Conservation (phyloP, 208 protist genomes). For the Trypanosomatidae sp. region DNA sequence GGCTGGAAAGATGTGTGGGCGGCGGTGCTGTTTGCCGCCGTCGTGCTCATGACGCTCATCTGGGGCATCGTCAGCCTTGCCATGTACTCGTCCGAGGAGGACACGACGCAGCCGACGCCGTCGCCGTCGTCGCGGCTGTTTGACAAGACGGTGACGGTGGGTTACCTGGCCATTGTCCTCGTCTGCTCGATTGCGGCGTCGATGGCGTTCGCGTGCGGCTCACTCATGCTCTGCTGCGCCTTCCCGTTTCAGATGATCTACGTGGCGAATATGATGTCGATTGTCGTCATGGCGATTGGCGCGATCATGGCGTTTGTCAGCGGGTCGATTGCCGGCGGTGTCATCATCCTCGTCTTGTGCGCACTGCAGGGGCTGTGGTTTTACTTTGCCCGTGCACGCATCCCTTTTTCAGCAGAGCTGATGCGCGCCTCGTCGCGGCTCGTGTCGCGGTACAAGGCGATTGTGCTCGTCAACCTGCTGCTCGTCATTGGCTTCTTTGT, state of each 20-base stretch:
- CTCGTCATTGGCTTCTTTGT: conserved; percentile 15
- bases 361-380: conserved; percentile 28
- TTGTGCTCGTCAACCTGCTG: conserved; percentile 28
- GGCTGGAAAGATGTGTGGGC: conserved; percentile 74
- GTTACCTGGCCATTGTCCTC: conserved; percentile 1
- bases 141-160: neutral
- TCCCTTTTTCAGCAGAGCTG: conserved; percentile 62
- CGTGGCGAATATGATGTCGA: conserved; percentile 28
- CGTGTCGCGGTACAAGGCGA: conserved; percentile 33
- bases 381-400: conserved; percentile 48
- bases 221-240: conserved; percentile 4
- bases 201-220: conserved; percentile 5
- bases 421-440: conserved; percentile 27
- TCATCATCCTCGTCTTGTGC: conserved; percentile 22
- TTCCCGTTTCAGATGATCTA: conserved; percentile 34
- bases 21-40: conserved; percentile 28
- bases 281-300: conserved; percentile 11
- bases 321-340: conserved; percentile 11
- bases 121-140: neutral
- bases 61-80: conserved; percentile 34
- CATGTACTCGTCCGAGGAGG: too few species aligned
- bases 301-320: conserved; percentile 19
- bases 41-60: conserved; percentile 28
- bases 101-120: neutral
- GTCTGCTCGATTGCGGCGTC: conserved; percentile 7